A percentile compares a stretch with the other conserved stretches of the same genome.
phyloP scores from a whole-genome alignment of 1,139 yeast species.

The Saccharomyces pastorianus region DNA sequence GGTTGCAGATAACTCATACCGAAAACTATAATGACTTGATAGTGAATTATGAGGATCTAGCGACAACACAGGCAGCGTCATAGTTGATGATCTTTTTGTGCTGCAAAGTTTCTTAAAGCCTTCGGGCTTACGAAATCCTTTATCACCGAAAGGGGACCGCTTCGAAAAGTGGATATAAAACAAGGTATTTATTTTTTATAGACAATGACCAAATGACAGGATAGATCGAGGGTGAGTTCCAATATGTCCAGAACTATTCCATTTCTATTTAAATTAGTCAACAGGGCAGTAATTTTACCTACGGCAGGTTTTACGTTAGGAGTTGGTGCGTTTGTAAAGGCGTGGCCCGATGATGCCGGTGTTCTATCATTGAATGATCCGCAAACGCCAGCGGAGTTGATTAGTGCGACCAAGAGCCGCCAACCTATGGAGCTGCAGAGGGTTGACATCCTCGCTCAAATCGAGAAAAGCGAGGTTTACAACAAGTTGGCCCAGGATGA shows the following conservation, averaged over 20 bases:
- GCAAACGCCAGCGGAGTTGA: neutral
- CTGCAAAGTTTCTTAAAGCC: neutral
- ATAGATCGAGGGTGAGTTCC: neutral
- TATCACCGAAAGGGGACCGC: neutral
- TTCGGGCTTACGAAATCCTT: neutral
- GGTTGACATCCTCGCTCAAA: slow-evolving; percentile 18
- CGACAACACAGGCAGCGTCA: neutral
- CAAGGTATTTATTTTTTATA: neutral
- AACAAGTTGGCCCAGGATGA: slow-evolving; percentile 11
- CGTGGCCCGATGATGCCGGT: slow-evolving; percentile 29
- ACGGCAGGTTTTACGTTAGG: slow-evolving; percentile 28
- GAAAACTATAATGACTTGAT: slow-evolving; percentile 49
- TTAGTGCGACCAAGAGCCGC: slow-evolving; percentile 1
- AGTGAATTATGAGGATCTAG: slow-evolving; percentile 9
- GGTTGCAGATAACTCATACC: slow-evolving; percentile 53
- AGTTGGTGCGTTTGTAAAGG: slow-evolving; percentile 21
- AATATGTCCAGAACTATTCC: neutral
- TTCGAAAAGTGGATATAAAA: neutral
- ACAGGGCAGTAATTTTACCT: slow-evolving; percentile 23
- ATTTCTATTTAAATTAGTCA: slow-evolving; percentile 6
- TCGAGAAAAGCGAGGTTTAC: slow-evolving; percentile 14
- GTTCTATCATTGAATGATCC: slow-evolving; percentile 18
- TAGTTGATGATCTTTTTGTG: neutral
- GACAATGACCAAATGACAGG: neutral
- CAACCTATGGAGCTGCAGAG: slow-evolving; percentile 19